phyloP scores from a whole-genome alignment of 352 stramenopile genomes.

The Peronosclerospora sorghi region DNA sequence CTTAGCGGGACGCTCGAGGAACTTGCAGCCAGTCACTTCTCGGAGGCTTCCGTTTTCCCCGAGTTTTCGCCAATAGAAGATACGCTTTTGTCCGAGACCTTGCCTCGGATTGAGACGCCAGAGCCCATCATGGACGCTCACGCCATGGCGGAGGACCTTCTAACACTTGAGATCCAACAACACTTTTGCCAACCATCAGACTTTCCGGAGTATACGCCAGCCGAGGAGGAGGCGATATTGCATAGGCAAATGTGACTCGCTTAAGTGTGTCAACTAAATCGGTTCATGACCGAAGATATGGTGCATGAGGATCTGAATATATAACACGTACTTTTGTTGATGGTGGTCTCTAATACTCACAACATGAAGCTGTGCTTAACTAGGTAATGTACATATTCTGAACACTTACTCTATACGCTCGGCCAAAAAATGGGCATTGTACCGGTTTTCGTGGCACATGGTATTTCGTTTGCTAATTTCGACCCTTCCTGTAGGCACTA shows the following conservation, averaged over 20 bases:
- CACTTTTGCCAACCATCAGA: slow-evolving; percentile 54
- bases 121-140: slow-evolving; percentile 13
- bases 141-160: slow-evolving; percentile 22
- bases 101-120: slow-evolving; percentile 10
- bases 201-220: slow-evolving; percentile 40
- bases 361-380: no score
- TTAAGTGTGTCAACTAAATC: no score
- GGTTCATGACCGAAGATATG: no score
- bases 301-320: no score
- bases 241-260: slow-evolving; percentile 18
- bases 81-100: slow-evolving; percentile 25
- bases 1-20: slow-evolving; percentile 37
- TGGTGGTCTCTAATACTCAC: no score
- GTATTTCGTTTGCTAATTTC: no score
- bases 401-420: no score
- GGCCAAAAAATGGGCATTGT: no score
- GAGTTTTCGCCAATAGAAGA: slow-evolving; percentile 54
- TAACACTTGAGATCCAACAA: slow-evolving; percentile 26
- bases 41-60: slow-evolving; percentile 51
- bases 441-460: no score
- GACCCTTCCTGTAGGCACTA: no score
- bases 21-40: slow-evolving; percentile 39
- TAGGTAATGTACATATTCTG: no score
- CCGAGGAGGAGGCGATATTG: slow-evolving; percentile 44
- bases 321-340: no score